A percentile compares a stretch with the other conserved stretches of the same genome.
phyloP scores from a whole-genome alignment of 2,329 filamentous ascomycete species.

The Curvularia verruculosa region DNA sequence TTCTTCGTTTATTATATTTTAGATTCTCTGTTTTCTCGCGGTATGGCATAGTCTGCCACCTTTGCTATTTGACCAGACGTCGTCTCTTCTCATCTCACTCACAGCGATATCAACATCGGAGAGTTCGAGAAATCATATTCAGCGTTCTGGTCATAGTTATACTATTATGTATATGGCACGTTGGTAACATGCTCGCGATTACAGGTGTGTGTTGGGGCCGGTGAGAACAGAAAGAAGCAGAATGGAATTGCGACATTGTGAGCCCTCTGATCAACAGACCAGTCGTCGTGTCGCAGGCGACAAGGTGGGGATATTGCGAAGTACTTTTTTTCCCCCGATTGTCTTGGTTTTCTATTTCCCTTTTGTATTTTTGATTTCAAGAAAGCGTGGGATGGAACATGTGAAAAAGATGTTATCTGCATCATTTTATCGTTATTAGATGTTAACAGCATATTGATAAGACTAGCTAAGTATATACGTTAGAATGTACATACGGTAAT shows the following conservation, averaged over 20 bases:
- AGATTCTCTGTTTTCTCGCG: not conserved
- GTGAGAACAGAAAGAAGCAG: not conserved
- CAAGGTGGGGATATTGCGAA: not conserved
- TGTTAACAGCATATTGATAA: not conserved
- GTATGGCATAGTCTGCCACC: not conserved
- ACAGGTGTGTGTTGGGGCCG: not conserved
- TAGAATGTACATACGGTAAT: not conserved
- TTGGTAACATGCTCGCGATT: not conserved
- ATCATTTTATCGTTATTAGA: not conserved
- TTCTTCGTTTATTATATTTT: not conserved
- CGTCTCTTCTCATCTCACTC: not conserved
- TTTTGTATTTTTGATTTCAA: not conserved
- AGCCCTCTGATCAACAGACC: not conserved
- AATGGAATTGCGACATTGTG: not conserved
- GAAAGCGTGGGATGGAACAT: not conserved
- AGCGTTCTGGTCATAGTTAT: not conserved
- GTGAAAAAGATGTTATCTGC: not conserved
- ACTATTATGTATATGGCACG: not conserved
- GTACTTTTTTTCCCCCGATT: too few relatives aligned
- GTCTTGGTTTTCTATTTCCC: not conserved
- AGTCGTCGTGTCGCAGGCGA: slow-evolving; percentile 10
- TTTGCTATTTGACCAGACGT: not conserved
- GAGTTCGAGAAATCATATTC: not conserved
- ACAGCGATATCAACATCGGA: not conserved
- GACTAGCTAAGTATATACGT: not conserved